These are phyloP conservation scores for Coffea canephora DNA, from an alignment of 257 asterid species.

Conservation along the genomic window DNA sequence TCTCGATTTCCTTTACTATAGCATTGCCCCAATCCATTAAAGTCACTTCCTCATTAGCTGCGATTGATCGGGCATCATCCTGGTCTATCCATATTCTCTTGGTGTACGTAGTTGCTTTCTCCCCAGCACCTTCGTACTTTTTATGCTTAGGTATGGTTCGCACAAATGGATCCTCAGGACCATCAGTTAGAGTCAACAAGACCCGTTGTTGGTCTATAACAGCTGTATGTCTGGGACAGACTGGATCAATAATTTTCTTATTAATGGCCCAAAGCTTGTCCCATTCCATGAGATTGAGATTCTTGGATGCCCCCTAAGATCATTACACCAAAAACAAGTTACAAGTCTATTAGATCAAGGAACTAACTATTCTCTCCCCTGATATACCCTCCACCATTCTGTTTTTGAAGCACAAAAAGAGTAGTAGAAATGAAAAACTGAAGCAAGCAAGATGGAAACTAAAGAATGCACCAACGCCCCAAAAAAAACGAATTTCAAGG, in stretches of 20 bases:
- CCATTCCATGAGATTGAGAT: slow-evolving; percentile 99
- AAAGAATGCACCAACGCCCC: neutral
- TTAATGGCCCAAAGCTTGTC: slow-evolving; percentile 97
- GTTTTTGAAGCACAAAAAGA: neutral
- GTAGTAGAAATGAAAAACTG: neutral
- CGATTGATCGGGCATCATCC: slow-evolving; percentile 78
- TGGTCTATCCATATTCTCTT: slow-evolving; percentile 78
- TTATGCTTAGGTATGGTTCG: slow-evolving; percentile 78
- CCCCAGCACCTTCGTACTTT: slow-evolving; percentile 91
- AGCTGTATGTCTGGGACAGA: slow-evolving; percentile 95
- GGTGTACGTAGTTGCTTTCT: slow-evolving; percentile 69
- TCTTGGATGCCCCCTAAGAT: slow-evolving; percentile 94
- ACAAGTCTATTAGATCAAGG: neutral
- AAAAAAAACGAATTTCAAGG: neutral
- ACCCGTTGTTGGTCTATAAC: slow-evolving; percentile 60
- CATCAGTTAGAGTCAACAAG: slow-evolving; percentile 62
- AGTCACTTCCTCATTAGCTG: slow-evolving; percentile 78
- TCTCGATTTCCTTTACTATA: slow-evolving; percentile 67
- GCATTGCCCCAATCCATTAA: slow-evolving; percentile 98
- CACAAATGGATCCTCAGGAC: slow-evolving; percentile 67
- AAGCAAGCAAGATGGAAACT: neutral
- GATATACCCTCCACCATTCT: neutral
- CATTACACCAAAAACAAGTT: slow-evolving; percentile 10
- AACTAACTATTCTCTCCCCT: neutral
- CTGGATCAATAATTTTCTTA: slow-evolving; percentile 89